These are phyloP conservation scores for Bruguiera gymnorhiza DNA, from an alignment of 345 rosid species.

Conservation along the genomic window DNA sequence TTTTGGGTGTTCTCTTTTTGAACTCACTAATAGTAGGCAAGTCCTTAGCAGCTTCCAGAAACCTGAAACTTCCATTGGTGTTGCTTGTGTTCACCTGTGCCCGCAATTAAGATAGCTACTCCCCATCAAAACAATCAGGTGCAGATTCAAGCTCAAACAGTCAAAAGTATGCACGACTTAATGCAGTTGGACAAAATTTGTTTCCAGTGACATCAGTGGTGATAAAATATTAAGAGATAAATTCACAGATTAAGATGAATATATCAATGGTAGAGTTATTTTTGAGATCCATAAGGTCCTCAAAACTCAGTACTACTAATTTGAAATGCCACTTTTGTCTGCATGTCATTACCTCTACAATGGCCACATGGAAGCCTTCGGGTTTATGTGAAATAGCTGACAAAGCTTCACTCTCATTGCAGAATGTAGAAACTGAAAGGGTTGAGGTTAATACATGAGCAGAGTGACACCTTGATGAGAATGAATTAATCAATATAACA, in stretches of 20 bases:
- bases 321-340: neutral
- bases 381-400: slow-evolving; percentile 53
- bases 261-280: neutral
- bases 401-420: slow-evolving; percentile 70
- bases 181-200: slow-evolving; percentile 4
- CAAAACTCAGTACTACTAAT: neutral
- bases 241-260: no score
- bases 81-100: slow-evolving; percentile 47
- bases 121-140: neutral
- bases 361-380: slow-evolving; percentile 80
- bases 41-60: slow-evolving; percentile 77
- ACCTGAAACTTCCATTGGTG: slow-evolving; percentile 54
- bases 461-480: neutral
- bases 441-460: slow-evolving; percentile 2
- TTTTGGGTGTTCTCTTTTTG: neutral
- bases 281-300: neutral
- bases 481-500: slow-evolving; percentile 19
- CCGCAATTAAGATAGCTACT: slow-evolving; percentile 9
- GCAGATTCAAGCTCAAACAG: slow-evolving; percentile 3
- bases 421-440: slow-evolving; percentile 66
- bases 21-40: slow-evolving; percentile 87
- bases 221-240: no score
- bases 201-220: neutral
- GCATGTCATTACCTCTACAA: slow-evolving; percentile 59
- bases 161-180: neutral